Evolutionary conservation across 2,329 filamentous ascomycete species (phyloP), one percentile per base, ranked within the genome.

Genomic region (Oidium heveae): DNA sequence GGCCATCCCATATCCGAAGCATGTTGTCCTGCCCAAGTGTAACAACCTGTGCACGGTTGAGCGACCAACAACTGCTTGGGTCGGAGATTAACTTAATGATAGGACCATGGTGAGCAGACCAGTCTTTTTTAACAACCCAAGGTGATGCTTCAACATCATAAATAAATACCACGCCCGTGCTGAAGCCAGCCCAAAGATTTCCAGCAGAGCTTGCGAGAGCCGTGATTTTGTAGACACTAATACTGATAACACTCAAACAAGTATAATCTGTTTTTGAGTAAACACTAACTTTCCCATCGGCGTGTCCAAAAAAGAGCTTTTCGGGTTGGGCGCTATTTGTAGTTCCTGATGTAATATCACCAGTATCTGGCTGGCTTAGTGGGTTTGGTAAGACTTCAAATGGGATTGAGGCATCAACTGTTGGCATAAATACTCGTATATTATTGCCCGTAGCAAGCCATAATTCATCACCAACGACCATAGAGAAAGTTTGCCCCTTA

Each of bases 191-290:
- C 91, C 91, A 98, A 0, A 98, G 72, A 62, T 86, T 77, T 57
- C 80, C 76, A 5, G 87, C 88, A 2, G 87, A 83, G 9, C 86
- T 85, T 1, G 80, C 77, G 54, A 98, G 71, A 37, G 84, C 80
- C 65, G 87, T 94, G 67, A 98, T 94, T 68, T 95, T 96, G 74
- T 93, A 96, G 15, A 88, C 76, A 66, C 87, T 96, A 61, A 95
- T 76, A 62, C 80, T 94, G 57, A 96, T 71, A 37, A 94, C 73
- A 5, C 77, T 79, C n/a, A 93, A 64, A 61, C 86, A 94, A 0
- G 78, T 70, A 64, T 84, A 91, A 62, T 88, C 80, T 24, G 77
- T 77, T 13, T 60, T 60, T 2, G 86, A 89, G 67, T 94, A 96
- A n/a, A 96, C 80, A 56, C 85, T 91, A 55, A 98, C 79, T 66